These are phyloP conservation scores for Fusarium metavorans DNA, from an alignment of 2,329 filamentous ascomycete genomes.

Conservation along the genomic window DNA sequence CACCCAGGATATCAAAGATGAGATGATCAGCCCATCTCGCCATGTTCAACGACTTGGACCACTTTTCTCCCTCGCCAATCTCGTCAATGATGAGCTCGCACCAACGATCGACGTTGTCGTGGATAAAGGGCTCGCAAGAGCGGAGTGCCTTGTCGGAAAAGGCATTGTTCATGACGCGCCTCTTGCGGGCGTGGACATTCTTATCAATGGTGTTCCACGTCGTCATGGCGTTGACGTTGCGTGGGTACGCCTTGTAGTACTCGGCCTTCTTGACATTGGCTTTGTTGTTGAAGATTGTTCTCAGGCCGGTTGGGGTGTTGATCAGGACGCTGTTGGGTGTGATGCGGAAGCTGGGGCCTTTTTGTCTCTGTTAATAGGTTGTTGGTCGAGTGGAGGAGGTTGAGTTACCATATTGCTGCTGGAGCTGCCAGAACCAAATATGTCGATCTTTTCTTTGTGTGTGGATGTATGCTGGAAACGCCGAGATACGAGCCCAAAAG, in stretches of 20 bases:
- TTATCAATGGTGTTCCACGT: constrained; percentile 36
- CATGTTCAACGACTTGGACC: constrained; percentile 28
- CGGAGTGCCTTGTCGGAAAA: constrained; percentile 36
- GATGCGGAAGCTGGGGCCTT: constrained; percentile 34
- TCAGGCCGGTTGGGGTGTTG: constrained; percentile 33
- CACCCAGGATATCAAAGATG: constrained; percentile 38
- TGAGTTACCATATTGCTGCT: constrained; percentile 29
- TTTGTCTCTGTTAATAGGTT: background rate
- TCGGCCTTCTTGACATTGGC: constrained; percentile 36
- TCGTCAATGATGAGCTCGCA: constrained; percentile 24
- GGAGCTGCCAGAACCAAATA: constrained; percentile 32
- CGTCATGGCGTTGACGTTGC: constrained; percentile 26
- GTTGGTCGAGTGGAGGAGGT: background rate
- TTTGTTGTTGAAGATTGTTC: constrained; percentile 35
- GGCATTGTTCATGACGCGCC: constrained; percentile 31
- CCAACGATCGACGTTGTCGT: constrained; percentile 30
- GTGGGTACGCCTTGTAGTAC: constrained; percentile 37
- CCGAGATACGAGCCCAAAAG: constrained; percentile 62
- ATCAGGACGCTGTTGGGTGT: constrained; percentile 33
- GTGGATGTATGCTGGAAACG: constrained; percentile 35
- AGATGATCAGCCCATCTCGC: constrained; percentile 34
- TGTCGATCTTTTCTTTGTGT: constrained; percentile 33
- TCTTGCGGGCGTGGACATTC: constrained; percentile 29
- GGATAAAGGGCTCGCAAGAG: constrained; percentile 23
- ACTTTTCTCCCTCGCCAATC: constrained; percentile 2